These are phyloP conservation scores for Discostella stelligera DNA, from an alignment of 352 stramenopile genomes.

Conservation along the genomic window DNA sequence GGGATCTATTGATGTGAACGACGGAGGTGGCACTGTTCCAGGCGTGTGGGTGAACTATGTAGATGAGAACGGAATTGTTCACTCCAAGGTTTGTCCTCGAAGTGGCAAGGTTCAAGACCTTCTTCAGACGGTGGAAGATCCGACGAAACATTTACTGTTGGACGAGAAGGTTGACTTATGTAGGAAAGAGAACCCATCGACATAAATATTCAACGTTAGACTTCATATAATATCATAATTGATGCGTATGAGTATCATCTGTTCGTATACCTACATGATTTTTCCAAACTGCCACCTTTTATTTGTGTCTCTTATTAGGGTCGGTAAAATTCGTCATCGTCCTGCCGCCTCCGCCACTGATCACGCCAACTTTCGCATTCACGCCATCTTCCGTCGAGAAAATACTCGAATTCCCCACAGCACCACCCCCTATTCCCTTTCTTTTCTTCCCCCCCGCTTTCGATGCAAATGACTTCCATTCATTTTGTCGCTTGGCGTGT, in stretches of 20 bases:
- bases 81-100: constrained; percentile 21
- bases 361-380: constrained; percentile 67
- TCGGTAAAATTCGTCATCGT: constrained; percentile 48
- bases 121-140: constrained; percentile 19
- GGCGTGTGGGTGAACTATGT: constrained; percentile 35
- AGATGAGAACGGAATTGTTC: constrained; percentile 17
- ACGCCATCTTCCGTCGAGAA: constrained; percentile 70
- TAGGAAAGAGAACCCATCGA: constrained; percentile 21
- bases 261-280: neutral
- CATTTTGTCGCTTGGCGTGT: constrained; percentile 64
- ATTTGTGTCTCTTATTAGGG: constrained; percentile 53
- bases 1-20: constrained; percentile 28
- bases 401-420: constrained; percentile 48
- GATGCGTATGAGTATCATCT: neutral
- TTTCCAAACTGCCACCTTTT: constrained; percentile 8
- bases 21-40: constrained; percentile 6
- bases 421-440: neutral
- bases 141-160: constrained; percentile 7
- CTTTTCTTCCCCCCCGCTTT: constrained; percentile 44
- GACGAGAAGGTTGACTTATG: constrained; percentile 24
- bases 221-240: neutral
- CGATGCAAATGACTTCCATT: constrained; percentile 77
- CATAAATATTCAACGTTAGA: neutral
- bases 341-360: constrained; percentile 49
- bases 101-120: constrained; percentile 25